Evolutionary conservation across 208 protist genomes (phyloP), one percentile per base, ranked within the genome.

Genomic region (Pavlovales sp.): DNA sequence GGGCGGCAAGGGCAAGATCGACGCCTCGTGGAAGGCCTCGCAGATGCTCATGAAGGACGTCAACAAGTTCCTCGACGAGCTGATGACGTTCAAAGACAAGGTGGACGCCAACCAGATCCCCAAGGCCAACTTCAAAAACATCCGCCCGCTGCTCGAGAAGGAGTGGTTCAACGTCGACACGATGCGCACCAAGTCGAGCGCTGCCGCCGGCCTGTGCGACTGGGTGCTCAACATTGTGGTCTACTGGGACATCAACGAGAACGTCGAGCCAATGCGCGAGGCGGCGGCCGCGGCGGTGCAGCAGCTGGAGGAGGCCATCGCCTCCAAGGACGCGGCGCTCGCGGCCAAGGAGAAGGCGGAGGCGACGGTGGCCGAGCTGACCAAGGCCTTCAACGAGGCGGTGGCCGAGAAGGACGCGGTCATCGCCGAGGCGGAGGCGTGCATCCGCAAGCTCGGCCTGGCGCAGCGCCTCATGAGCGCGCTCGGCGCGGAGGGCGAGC

Each of bases 41-140:
- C 98, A 99, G 94, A 97, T 96, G 87, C 96, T 98, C 94, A 99
- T 99, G 97, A 96, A 95, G 91, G 94, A 97, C 86, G 96, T 98
- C 41, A 94, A 95, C 91, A 92, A 95, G 87, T 99, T 99, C 92
- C 92, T 99, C 36, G 91, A 95, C 30, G 94, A 97, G 77, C 92
- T 99, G 78, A 91, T 95, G 44, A 77, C 66, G n/a, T 91, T 92
- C 86, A 89, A 93, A 57, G 84, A 57, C n/a, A 36, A 91, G 80
- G 99, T 98, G 90, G 97, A 99, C 93, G 95, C 95, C 71, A 96
- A 98, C 92, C 96, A 98, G 89, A 98, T 99, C 80, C 95, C 96
- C n/a, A 94, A 97, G 89, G 90, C 91, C 26, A 98, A 96, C 92
- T 96, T 99, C 79, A 95, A 98, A 90, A 96, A 96, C 88, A 95